These are phyloP conservation scores for Tulasnella sp. DNA, from an alignment of 768 basidiomycete species.

Conservation along the genomic window DNA sequence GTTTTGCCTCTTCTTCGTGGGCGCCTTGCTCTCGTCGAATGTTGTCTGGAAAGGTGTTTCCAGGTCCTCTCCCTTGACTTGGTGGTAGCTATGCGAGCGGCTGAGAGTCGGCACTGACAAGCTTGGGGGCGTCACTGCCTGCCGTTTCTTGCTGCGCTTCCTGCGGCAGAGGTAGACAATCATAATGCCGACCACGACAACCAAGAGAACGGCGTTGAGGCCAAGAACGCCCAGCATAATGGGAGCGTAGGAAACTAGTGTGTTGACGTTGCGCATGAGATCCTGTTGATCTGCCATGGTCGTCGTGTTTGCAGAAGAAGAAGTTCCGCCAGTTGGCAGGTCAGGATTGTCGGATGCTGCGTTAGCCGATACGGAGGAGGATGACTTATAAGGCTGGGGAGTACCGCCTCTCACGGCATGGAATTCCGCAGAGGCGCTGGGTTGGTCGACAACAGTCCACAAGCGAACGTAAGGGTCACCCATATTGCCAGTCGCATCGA, in stretches of 20 bases:
- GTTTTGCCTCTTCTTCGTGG: neutral
- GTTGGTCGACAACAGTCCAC: conserved; percentile 47
- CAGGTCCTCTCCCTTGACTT: conserved; percentile 7
- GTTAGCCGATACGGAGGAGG: conserved; percentile 1
- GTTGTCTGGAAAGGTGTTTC: conserved; percentile 7
- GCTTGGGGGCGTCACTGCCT: neutral
- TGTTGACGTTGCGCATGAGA: conserved; percentile 45
- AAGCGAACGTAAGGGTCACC: conserved; percentile 70
- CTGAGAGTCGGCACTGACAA: neutral
- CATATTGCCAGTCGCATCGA: conserved; percentile 46
- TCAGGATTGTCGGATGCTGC: conserved; percentile 8
- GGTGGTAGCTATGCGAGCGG: conserved; percentile 8
- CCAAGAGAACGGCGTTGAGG: conserved; percentile 59
- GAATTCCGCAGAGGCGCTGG: conserved; percentile 60
- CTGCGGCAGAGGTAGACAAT: conserved; percentile 1
- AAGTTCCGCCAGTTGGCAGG: conserved; percentile 30
- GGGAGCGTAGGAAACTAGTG: conserved; percentile 53
- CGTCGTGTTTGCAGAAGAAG: conserved; percentile 31
- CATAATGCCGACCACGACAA: conserved; percentile 33
- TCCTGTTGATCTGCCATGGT: conserved; percentile 46
- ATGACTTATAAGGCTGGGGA: conserved; percentile 29
- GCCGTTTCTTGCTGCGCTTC: conserved; percentile 3
- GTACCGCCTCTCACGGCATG: conserved; percentile 51
- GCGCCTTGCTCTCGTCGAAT: neutral
- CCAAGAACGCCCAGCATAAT: conserved; percentile 64